Conservation (phyloP, 345 rosid species). For the Limnanthes douglasii region DNA sequence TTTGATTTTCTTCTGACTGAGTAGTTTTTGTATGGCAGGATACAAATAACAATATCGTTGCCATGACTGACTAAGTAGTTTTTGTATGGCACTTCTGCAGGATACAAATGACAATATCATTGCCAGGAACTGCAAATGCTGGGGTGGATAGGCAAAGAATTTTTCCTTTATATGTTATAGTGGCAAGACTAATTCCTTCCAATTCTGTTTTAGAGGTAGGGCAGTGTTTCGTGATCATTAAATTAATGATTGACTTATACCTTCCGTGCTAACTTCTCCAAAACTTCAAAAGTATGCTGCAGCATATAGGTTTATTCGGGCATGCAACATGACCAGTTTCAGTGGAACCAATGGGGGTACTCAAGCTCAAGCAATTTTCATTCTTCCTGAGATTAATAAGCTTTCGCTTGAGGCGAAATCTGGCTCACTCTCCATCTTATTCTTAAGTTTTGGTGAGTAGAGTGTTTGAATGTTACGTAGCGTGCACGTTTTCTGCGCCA, state of each 20-base stretch:
- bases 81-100: conserved; percentile 32
- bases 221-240: background rate
- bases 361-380: conserved; percentile 58
- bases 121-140: conserved; percentile 33
- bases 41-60: too few relatives aligned
- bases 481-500: too few relatives aligned
- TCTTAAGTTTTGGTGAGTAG: conserved; percentile 74
- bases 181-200: conserved; percentile 68
- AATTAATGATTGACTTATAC: conserved; percentile 3
- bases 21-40: too few relatives aligned
- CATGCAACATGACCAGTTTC: conserved; percentile 59
- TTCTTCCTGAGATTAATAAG: conserved; percentile 76
- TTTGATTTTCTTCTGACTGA: too few relatives aligned
- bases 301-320: conserved; percentile 73
- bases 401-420: conserved; percentile 68
- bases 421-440: conserved; percentile 65
- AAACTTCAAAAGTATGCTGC: conserved; percentile 60
- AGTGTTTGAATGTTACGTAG: too few relatives aligned
- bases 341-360: conserved; percentile 51
- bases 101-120: conserved; percentile 59
- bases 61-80: too few relatives aligned
- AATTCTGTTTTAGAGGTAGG: conserved; percentile 48
- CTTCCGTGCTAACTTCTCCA: conserved; percentile 14
- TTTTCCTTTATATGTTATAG: conserved; percentile 64
- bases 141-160: conserved; percentile 33